These are phyloP conservation scores for Codiaeum variegatum DNA, from an alignment of 441 rosid genomes.

Conservation along the genomic window DNA sequence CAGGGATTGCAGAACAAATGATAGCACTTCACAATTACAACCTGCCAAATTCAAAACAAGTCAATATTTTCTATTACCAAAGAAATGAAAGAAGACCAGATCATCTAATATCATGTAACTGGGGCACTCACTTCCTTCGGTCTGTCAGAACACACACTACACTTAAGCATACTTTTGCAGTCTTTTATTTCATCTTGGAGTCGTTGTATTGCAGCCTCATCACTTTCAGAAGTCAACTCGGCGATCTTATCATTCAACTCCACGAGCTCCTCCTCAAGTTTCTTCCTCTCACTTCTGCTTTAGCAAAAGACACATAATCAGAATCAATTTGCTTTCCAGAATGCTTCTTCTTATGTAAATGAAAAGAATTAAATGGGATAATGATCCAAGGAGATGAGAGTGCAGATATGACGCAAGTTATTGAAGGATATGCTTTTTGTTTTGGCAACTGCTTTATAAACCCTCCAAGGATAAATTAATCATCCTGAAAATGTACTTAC, in stretches of 20 bases:
- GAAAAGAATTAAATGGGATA: neutral
- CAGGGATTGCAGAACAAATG: conserved; percentile 97
- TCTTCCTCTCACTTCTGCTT: conserved; percentile 63
- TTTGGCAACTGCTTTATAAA: neutral
- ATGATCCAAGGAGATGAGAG: neutral
- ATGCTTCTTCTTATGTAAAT: neutral
- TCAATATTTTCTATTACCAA: neutral
- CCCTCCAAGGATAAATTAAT: neutral
- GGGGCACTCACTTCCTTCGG: conserved; percentile 72
- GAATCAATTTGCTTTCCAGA: neutral
- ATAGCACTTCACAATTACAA: conserved; percentile 87
- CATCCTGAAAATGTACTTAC: neutral
- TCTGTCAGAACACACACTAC: conserved; percentile 92
- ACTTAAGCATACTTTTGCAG: conserved; percentile 82
- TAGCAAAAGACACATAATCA: neutral
- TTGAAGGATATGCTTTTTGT: neutral
- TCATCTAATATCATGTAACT: neutral
- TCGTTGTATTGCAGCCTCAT: conserved; percentile 78
- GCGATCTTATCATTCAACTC: conserved; percentile 61
- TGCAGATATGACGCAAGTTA: no score
- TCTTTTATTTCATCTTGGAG: conserved; percentile 84
- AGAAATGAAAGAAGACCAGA: neutral
- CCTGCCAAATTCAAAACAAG: conserved; percentile 41
- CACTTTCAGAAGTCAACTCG: conserved; percentile 67
- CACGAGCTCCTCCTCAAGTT: conserved; percentile 71